Evolutionary conservation across 805 yeast genomes (phyloP).

Genomic region (Candida insectalens): DNA sequence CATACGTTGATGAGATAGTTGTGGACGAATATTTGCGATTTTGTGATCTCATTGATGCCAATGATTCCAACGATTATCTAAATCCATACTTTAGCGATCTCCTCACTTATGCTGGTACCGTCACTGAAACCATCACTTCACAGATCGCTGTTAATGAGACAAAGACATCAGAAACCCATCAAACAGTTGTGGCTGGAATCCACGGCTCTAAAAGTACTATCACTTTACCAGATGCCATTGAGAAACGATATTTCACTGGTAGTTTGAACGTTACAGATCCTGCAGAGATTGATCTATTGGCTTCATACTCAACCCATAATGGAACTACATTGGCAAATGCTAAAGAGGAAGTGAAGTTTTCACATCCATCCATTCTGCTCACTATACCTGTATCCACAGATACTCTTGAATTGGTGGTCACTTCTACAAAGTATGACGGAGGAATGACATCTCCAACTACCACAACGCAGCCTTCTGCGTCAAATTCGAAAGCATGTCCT

Average conservation of each 20-base stretch:
- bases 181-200: neutral
- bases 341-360: neutral
- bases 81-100: conserved; percentile 5
- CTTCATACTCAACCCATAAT: neutral
- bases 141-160: neutral
- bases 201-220: conserved; percentile 3
- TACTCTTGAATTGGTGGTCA: neutral
- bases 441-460: neutral
- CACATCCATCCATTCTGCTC: neutral
- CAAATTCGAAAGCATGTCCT: conserved; percentile 18
- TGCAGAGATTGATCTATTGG: too few relatives aligned
- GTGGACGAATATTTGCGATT: conserved; percentile 31
- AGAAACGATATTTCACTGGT: conserved; percentile 5
- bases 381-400: neutral
- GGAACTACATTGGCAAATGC: neutral
- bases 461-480: neutral
- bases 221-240: conserved; percentile 10
- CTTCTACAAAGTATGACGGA: neutral
- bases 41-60: conserved; percentile 26
- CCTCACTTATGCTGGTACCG: conserved; percentile 1
- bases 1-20: conserved; percentile 33
- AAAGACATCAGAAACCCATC: neutral
- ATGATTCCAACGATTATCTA: conserved; percentile 9
- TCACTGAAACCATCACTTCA: conserved; percentile 1
- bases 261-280: too few relatives aligned